A percentile compares a stretch with the other conserved stretches of the same genome.
Evolutionary conservation across 176 grass and related monocot species (phyloP).

Genomic region (Avena eriantha): DNA sequence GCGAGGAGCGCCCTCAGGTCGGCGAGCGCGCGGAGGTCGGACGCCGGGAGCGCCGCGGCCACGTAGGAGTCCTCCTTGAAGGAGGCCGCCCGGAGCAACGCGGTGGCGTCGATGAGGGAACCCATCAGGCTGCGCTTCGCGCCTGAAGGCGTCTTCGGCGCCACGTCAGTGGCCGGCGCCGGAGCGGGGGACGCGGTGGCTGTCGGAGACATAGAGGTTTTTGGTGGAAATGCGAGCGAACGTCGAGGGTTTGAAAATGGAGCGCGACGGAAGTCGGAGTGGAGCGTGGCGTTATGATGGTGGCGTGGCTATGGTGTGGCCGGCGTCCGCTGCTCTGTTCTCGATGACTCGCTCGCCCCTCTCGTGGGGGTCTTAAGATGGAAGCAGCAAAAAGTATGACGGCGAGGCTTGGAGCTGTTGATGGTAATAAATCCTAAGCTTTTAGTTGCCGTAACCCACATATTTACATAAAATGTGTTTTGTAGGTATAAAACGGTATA

Average conservation of each 20-base stretch:
- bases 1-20: constrained; percentile 75
- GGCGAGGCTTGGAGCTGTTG: background rate
- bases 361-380: background rate
- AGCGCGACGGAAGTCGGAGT: background rate
- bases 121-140: constrained; percentile 81
- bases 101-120: constrained; percentile 79
- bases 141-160: background rate
- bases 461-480: no score
- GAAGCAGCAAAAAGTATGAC: background rate
- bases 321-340: constrained; percentile 7
- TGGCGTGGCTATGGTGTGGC: constrained; percentile 31
- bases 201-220: constrained; percentile 41
- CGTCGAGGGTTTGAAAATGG: constrained; percentile 24
- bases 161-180: background rate
- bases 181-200: constrained; percentile 42
- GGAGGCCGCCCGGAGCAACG: constrained; percentile 66
- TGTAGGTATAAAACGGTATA: no score
- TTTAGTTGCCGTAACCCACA: no score
- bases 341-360: background rate
- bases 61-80: constrained; percentile 98
- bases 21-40: constrained; percentile 75
- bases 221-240: constrained; percentile 19
- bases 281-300: constrained; percentile 44
- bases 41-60: constrained; percentile 62
- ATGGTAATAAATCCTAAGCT: no score